These are phyloP conservation scores for Yamadazyma diddensiae DNA, from an alignment of 1,139 yeast species.

Conservation along the genomic window DNA sequence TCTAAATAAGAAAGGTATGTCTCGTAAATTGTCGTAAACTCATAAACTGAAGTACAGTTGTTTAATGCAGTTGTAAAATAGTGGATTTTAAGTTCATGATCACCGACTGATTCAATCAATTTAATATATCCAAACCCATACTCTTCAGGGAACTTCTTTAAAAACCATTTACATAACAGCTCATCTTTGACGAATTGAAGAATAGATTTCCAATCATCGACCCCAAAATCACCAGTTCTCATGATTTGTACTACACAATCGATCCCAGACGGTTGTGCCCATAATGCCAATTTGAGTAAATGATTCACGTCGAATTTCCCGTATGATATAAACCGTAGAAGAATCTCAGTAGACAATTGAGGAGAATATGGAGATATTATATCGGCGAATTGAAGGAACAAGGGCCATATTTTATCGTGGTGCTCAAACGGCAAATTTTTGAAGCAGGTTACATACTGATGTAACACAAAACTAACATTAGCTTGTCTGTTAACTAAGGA, in stretches of 20 bases:
- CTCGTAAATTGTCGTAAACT: constrained; percentile 66
- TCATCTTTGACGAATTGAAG: constrained; percentile 24
- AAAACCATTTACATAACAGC: constrained; percentile 6
- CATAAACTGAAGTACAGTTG: constrained; percentile 51
- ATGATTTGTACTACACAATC: constrained; percentile 2
- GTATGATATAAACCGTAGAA: constrained; percentile 10
- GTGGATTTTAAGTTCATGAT: constrained; percentile 28
- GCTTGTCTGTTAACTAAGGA: constrained; percentile 31
- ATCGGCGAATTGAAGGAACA: constrained; percentile 52
- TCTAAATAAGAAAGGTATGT: constrained; percentile 44
- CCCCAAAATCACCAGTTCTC: neutral
- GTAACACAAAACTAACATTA: constrained; percentile 44
- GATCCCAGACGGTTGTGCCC: constrained; percentile 4
- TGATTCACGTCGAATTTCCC: constrained; percentile 9
- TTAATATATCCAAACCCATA: constrained; percentile 47
- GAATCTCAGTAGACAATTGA: constrained; percentile 6
- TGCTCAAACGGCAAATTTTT: constrained; percentile 47
- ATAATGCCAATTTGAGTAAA: constrained; percentile 10
- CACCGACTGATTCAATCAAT: constrained; percentile 28
- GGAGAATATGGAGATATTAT: constrained; percentile 18
- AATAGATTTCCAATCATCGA: constrained; percentile 12
- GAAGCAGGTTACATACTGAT: constrained; percentile 52
- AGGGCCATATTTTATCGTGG: constrained; percentile 63
- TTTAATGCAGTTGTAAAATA: constrained; percentile 48
- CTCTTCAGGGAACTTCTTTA: constrained; percentile 60